A percentile compares a stretch with the other conserved stretches of the same genome.
Conservation (phyloP, 2,329 filamentous ascomycete genomes). For the Fusarium citri region DNA sequence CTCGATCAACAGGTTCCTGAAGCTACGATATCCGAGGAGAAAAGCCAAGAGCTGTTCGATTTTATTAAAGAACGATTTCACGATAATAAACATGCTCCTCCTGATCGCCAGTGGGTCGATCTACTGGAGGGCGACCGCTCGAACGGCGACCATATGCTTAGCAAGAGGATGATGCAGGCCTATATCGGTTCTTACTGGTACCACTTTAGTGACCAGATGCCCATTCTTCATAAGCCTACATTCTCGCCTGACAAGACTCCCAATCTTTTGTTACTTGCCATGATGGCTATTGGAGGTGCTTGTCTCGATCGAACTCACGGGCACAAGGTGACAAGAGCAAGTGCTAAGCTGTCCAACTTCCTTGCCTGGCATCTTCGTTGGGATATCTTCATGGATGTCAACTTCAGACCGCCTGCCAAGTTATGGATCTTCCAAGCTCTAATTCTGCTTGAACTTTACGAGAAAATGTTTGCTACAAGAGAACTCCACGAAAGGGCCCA, state of each 20-base stretch:
- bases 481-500: conserved; percentile 93
- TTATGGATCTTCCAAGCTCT: conserved; percentile 96
- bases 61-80: conserved; percentile 85
- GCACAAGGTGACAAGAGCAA: conserved; percentile 76
- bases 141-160: conserved; percentile 74
- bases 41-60: conserved; percentile 84
- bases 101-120: conserved; percentile 79
- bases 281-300: conserved; percentile 92
- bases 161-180: conserved; percentile 93
- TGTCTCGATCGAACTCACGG: conserved; percentile 88
- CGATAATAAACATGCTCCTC: conserved; percentile 79
- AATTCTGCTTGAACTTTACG: conserved; percentile 89
- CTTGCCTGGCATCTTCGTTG: conserved; percentile 93
- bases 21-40: conserved; percentile 85
- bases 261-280: conserved; percentile 83
- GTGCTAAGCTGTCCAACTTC: conserved; percentile 89
- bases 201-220: conserved; percentile 93
- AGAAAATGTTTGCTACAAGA: conserved; percentile 97
- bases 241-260: conserved; percentile 90
- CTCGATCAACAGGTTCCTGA: conserved; percentile 84
- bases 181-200: conserved; percentile 96
- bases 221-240: conserved; percentile 93
- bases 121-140: conserved; percentile 83
- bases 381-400: conserved; percentile 92
- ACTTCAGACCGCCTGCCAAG: conserved; percentile 92